Base-by-base conservation (phyloP, 139 green algal species). In the Raphidocelis subcapitata region DNA sequence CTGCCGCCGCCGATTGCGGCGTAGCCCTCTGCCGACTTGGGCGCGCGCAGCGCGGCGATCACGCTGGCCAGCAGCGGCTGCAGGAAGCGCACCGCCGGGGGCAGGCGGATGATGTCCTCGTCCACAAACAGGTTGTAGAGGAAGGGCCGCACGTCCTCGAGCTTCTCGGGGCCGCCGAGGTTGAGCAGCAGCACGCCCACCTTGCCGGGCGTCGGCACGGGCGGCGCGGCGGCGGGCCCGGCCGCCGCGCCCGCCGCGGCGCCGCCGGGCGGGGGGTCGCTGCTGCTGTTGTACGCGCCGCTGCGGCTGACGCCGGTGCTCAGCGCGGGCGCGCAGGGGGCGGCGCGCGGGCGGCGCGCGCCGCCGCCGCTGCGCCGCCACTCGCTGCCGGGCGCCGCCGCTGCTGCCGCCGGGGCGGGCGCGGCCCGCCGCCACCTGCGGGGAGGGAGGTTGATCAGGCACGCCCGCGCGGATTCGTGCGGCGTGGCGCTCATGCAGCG, bases 61-160 rank as follows among this genome's bases (percentile, higher is more conserved):
- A 93, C 54, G 60, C 66, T 70, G 1, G 96, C 96, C 5, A 99
- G 75, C 14, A 88, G 31, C 0, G 85, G 82, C 85, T 98, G 94
- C 37, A 98, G 67, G 63, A 95, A 98, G 20, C 79, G 73, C 12
- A 91, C 49, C 1, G 60, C 55, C 2, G 51, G 18, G 1, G 85
- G 80, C 33, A 92, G 52, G 44, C 81, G 65, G 77, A 99, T 98
- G 81, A 99, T 99, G 65, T 98, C 93, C 4, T 92, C 92, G 78
- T 99, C 96, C 2, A 90, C 92, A 79, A 99, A 99, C 1, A 99
- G 85, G 79, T 99, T 99, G 89, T 97, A 99, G 49, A 99, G 83
- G 74, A 99, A 99, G 10, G 94, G 94, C 82, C 97, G 88, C 37
- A 99, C 96, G 72, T 99, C 96, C 26, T 97, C 91, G 49, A 99